Conservation (phyloP, 2,329 filamentous ascomycete species). For the Botrytis sinoallii region DNA sequence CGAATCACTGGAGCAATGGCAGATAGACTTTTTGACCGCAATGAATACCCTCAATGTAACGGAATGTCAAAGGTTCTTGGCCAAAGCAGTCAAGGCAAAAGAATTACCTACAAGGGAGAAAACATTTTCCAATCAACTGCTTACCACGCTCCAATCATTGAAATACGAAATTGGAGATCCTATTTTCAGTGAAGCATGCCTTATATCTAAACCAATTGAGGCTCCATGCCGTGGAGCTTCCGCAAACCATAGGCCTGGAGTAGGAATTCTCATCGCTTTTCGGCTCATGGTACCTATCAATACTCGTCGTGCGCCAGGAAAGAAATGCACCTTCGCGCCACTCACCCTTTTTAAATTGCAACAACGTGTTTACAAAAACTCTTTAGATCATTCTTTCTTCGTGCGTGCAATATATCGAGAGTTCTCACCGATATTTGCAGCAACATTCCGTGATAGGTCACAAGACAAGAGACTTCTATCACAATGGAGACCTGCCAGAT, state of each 20-base stretch:
- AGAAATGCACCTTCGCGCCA: conserved; percentile 57
- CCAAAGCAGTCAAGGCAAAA: conserved; percentile 36
- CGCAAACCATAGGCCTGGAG: conserved; percentile 33
- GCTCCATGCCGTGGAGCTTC: conserved; percentile 41
- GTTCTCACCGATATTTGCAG: conserved; percentile 48
- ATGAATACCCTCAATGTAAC: conserved; percentile 47
- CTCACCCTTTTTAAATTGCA: conserved; percentile 64
- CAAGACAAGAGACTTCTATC: conserved; percentile 2
- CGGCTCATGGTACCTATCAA: conserved; percentile 62
- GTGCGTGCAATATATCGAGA: conserved; percentile 59
- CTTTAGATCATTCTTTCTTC: conserved; percentile 57
- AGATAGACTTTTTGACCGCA: conserved; percentile 50
- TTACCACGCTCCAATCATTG: conserved; percentile 43
- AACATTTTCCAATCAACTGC: conserved; percentile 47
- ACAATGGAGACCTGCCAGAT: conserved; percentile 1
- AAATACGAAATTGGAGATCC: conserved; percentile 43
- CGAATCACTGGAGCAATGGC: conserved; percentile 51
- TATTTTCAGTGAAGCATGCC: conserved; percentile 46
- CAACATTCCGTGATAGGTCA: not conserved
- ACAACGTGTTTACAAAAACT: conserved; percentile 57
- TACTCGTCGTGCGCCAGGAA: conserved; percentile 47
- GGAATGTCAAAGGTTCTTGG: conserved; percentile 41
- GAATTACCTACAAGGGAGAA: conserved; percentile 41
- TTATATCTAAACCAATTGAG: conserved; percentile 44
- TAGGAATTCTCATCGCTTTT: conserved; percentile 51